Conservation (phyloP, 2,329 filamentous ascomycete species). For the Hyphodiscus sp. region DNA sequence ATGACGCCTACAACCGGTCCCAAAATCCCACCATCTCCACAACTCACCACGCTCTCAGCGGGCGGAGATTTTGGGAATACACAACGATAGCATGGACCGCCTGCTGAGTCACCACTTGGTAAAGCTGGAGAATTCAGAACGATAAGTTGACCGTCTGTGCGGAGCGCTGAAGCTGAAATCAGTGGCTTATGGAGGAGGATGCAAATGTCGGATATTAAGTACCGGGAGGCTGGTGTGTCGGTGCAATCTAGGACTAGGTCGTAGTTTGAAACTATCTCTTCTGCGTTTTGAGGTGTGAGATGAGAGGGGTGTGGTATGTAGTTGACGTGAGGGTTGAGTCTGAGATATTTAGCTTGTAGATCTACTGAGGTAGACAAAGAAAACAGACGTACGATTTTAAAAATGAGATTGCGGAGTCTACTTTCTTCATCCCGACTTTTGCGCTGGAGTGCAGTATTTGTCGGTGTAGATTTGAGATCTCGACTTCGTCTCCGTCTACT, state of each 20-base stretch:
- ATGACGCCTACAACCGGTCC: conserved; percentile 90
- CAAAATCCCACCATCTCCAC: conserved; percentile 87
- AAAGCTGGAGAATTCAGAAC: conserved; percentile 75
- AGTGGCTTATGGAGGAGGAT: conserved; percentile 73
- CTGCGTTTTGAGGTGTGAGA: conserved; percentile 62
- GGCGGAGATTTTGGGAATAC: conserved; percentile 86
- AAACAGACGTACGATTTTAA: conserved; percentile 42
- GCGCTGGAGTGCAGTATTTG: conserved; percentile 75
- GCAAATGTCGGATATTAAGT: conserved; percentile 86
- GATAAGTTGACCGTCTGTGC: conserved; percentile 84
- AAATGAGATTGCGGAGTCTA: conserved; percentile 64
- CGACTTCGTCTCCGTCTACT: conserved; percentile 82
- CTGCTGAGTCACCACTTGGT: conserved; percentile 46
- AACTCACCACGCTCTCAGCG: conserved; percentile 73
- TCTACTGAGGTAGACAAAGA: not conserved
- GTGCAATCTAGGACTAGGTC: conserved; percentile 91
- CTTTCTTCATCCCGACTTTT: conserved; percentile 70
- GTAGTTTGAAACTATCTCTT: conserved; percentile 60
- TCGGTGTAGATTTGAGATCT: conserved; percentile 84
- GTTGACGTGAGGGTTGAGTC: conserved; percentile 64
- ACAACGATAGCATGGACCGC: conserved; percentile 88
- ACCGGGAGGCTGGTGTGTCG: conserved; percentile 85
- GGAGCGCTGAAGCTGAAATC: conserved; percentile 82
- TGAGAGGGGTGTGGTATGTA: conserved; percentile 59
- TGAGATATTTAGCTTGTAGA: conserved; percentile 28